Conservation (phyloP, 192 early-diverging fungal species). For the Martensiomyces pterosporus region DNA sequence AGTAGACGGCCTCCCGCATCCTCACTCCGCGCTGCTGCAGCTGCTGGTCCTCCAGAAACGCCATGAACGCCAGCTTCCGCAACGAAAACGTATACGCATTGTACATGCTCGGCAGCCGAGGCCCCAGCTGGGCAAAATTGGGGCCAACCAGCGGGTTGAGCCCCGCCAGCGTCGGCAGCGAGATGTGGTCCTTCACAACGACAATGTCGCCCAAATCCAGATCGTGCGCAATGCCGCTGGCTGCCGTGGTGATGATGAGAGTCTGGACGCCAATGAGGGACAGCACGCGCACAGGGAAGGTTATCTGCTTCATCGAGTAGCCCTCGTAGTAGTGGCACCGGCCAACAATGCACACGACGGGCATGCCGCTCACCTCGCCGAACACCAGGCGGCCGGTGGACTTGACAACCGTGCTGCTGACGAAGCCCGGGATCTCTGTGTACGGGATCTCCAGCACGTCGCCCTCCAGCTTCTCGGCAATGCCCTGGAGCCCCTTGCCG, state of each 20-base stretch:
- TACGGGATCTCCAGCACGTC: slow-evolving; percentile 63
- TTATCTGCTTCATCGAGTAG: slow-evolving; percentile 70
- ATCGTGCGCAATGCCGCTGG: slow-evolving; percentile 71
- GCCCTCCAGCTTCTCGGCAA: slow-evolving; percentile 66
- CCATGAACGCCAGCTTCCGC: slow-evolving; percentile 62
- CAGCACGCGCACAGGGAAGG: slow-evolving; percentile 85
- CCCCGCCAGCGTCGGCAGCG: slow-evolving; percentile 68
- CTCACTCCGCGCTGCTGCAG: slow-evolving; percentile 28
- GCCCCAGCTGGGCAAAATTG: slow-evolving; percentile 76
- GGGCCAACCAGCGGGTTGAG: slow-evolving; percentile 80
- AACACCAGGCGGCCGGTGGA: slow-evolving; percentile 62
- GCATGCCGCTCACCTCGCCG: slow-evolving; percentile 68
- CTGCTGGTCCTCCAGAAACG: slow-evolving; percentile 22
- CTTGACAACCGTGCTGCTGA: slow-evolving; percentile 56
- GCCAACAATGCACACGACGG: slow-evolving; percentile 83
- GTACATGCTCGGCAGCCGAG: slow-evolving; percentile 81
- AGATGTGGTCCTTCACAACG: slow-evolving; percentile 75
- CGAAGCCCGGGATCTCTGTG: slow-evolving; percentile 83
- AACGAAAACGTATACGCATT: slow-evolving; percentile 80
- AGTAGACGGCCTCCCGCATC: slow-evolving; percentile 78
- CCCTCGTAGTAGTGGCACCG: slow-evolving; percentile 91
- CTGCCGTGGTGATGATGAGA: slow-evolving; percentile 78
- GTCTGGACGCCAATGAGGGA: slow-evolving; percentile 72
- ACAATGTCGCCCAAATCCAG: slow-evolving; percentile 85
- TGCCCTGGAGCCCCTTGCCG: slow-evolving; percentile 76